A percentile compares a stretch with the other conserved stretches of the same genome.
phyloP scores from a whole-genome alignment of 208 protist genomes.

The Trypanosoma platydactyli region DNA sequence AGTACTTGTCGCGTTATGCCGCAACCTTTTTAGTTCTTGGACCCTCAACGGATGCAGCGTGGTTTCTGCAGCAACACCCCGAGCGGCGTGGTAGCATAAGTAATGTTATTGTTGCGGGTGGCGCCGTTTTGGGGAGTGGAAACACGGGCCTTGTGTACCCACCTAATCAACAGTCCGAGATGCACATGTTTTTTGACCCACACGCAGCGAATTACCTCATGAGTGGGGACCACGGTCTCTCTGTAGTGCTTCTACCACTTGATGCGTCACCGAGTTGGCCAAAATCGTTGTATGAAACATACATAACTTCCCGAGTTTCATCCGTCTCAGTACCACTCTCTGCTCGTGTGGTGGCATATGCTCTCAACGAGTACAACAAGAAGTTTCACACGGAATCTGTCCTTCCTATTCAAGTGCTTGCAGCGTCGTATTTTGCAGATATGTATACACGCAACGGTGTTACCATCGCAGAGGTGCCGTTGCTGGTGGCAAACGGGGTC shows the following conservation, averaged over 20 bases:
- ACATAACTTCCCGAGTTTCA: constrained; percentile 15
- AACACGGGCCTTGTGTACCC: constrained; percentile 49
- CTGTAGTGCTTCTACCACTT: constrained; percentile 53
- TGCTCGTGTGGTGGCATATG: constrained; percentile 28
- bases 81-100: constrained; percentile 25
- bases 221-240: constrained; percentile 34
- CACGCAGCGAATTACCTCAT: constrained; percentile 57
- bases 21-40: constrained; percentile 60
- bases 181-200: constrained; percentile 76
- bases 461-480: constrained; percentile 26
- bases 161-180: constrained; percentile 44
- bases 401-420: constrained; percentile 33
- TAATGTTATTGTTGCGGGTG: constrained; percentile 49
- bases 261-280: constrained; percentile 50
- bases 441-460: constrained; percentile 29
- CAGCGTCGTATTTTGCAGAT: constrained; percentile 40
- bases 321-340: background rate
- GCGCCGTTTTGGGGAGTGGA: constrained; percentile 41
- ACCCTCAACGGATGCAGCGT: constrained; percentile 63
- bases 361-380: constrained; percentile 33
- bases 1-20: constrained; percentile 24
- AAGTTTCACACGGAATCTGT: background rate
- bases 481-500: constrained; percentile 37
- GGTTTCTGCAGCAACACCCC: constrained; percentile 44
- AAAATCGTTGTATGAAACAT: constrained; percentile 27